Evolutionary conservation across 768 basidiomycete genomes (phyloP), one percentile per base, ranked within the genome.

Genomic region (Saitozyma sp.): DNA sequence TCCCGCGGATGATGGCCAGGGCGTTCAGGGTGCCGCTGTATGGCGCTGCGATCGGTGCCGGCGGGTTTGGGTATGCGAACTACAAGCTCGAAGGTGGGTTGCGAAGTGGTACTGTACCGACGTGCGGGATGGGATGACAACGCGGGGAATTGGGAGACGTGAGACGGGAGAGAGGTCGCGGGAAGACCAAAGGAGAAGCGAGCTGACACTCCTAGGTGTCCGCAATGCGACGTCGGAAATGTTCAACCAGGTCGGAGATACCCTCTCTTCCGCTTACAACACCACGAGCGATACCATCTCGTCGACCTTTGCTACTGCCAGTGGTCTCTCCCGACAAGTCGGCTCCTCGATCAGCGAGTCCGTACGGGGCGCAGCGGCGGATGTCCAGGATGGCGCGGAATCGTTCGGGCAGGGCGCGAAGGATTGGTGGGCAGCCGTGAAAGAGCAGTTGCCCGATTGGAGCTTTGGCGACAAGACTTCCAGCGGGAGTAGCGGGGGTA

Each of bases 61-160:
- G 94, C 9, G 88, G 91, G 0, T 82, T 95, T 60, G 91, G 91
- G 6, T 98, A 96, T 80, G 94, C 92, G 19, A 93, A 95, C 78
- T 95, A 95, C 83, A 93, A 93, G 81, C 88, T 95, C 71, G 94
- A 98, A 83, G 91, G 94, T 92, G 64, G 67, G 84, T 62, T 49
- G 16, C 6, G 10, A 19, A 6, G 9, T 16, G 40, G 41, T 7
- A 40, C 13, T 19, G 11, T 5, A 29, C 29, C 2, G 29, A 29
- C 29, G 29, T 29, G 29, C 29, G 29, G 2, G 29, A 5, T 29
- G 29, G 29, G 29, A 29, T 5, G 29, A 29, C 2, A 5, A 2
- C 2, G 29, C 29, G 29, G 29, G 29, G 29, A 29, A 29, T 2
- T 29, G 29, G 29, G 29, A 29, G 2, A 29, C 5, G 29, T n/a